These are phyloP conservation scores for Chrysoporthe cubensis DNA, from an alignment of 2,329 filamentous ascomycete genomes.

Conservation along the genomic window DNA sequence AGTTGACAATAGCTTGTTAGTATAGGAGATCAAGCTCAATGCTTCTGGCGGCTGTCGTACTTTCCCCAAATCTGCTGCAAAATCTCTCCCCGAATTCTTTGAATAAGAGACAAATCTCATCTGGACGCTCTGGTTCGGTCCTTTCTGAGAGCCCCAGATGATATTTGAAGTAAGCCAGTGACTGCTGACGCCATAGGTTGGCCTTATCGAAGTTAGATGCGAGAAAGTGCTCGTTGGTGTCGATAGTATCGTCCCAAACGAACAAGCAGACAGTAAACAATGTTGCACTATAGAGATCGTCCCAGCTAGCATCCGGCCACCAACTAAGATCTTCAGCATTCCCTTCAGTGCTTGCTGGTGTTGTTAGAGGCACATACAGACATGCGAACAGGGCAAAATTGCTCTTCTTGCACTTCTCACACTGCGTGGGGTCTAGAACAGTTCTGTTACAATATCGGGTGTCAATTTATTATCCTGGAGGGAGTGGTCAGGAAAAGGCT, in stretches of 20 bases:
- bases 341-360: neutral
- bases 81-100: conserved; percentile 30
- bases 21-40: neutral
- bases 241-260: conserved; percentile 42
- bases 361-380: conserved; percentile 32
- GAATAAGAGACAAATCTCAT: conserved; percentile 29
- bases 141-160: conserved; percentile 34
- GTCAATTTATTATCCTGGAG: neutral
- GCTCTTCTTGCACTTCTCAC: conserved; percentile 40
- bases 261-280: conserved; percentile 41
- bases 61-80: conserved; percentile 25
- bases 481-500: no score
- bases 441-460: conserved; percentile 29
- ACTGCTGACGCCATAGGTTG: conserved; percentile 37
- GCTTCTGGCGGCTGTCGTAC: conserved; percentile 4
- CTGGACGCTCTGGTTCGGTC: conserved; percentile 26
- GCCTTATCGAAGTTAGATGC: conserved; percentile 36
- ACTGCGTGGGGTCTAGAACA: conserved; percentile 35
- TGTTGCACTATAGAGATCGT: conserved; percentile 38
- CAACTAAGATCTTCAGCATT: conserved; percentile 32
- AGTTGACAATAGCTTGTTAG: neutral
- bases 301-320: conserved; percentile 40
- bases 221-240: conserved; percentile 39
- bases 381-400: conserved; percentile 39
- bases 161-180: conserved; percentile 37